Evolutionary conservation across 2,329 filamentous ascomycete genomes (phyloP), one percentile per base, ranked within the genome.

Genomic region (Botrytis byssoidea): DNA sequence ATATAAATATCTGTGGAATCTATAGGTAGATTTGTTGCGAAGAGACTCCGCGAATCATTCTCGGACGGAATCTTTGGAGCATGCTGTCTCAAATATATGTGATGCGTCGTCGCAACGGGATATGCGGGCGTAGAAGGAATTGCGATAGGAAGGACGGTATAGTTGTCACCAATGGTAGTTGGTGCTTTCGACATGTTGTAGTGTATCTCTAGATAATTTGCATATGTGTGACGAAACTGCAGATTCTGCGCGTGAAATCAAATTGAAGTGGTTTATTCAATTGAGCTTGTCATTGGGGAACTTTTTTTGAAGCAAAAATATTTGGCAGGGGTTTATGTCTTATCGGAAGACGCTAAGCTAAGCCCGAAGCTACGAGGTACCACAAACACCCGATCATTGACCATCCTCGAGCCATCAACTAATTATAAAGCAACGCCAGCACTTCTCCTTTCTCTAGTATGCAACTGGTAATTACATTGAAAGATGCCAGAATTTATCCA

Each of bases 21-120:
- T 76, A 92, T 86, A 10, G 96, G 96, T 0, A 97, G 84, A 79
- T 99, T 98, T 76, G 95, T 92, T n/a, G 97, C 81, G 83, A 97
- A 99, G 29, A 99, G 87, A 75, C 93, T 94, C 78, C 95, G 91
- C 25, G 89, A 85, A 78, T 95, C 92, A 82, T 92, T 88, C 72
- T 88, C 86, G 12, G 92, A 92, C 22, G 93, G 90, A 59, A 93
- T 87, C 83, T 92, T 93, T 75, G 95, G 94, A 64, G 91, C 87
- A 83, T 98, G 95, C 72, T 90, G 90, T 77, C 93, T 93, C 72
- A 98, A 84, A 84, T 97, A 97, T 79, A 98, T 85, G 83, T 95
- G 93, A 84, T 98, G 96, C 68, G 89, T 89, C 74, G 90, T 87
- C n/a, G 73, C 67, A 61, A 87, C 83, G 37, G 90, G 88, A 74